Evolutionary conservation across 208 protist species (phyloP).

Genomic region (Porcisia deanei): DNA sequence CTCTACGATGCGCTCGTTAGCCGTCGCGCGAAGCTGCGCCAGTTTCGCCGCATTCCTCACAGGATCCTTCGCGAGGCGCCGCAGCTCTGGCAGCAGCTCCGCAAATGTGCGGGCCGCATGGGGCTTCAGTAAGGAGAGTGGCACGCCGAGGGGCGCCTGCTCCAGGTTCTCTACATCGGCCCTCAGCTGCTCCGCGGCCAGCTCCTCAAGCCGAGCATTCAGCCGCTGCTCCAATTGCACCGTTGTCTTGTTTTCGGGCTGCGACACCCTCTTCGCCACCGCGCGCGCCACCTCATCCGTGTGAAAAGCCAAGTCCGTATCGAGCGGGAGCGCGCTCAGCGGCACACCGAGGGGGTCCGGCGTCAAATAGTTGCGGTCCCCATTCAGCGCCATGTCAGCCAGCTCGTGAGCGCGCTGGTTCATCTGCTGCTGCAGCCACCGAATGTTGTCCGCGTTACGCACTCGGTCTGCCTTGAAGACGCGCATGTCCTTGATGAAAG

Average conservation of each 20-base stretch:
- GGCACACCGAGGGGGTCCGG: constrained; percentile 53
- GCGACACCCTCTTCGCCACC: constrained; percentile 34
- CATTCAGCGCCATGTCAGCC: constrained; percentile 41
- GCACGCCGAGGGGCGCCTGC: constrained; percentile 60
- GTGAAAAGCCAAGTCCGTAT: constrained; percentile 57
- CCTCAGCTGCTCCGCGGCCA: constrained; percentile 51
- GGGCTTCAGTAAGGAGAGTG: constrained; percentile 60
- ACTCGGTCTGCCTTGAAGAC: constrained; percentile 59
- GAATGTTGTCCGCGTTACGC: constrained; percentile 58
- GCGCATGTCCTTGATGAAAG: constrained; percentile 44
- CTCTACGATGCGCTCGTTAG: constrained; percentile 50
- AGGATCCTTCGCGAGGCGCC: constrained; percentile 64
- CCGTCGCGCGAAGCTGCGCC: constrained; percentile 39
- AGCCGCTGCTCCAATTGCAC: constrained; percentile 56
- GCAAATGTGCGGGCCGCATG: constrained; percentile 57
- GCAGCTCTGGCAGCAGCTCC: constrained; percentile 54
- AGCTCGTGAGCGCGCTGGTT: constrained; percentile 57
- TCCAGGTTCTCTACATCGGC: constrained; percentile 62
- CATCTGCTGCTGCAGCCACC: constrained; percentile 44
- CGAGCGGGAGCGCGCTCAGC: constrained; percentile 54
- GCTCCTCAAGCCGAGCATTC: constrained; percentile 49
- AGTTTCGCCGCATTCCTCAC: constrained; percentile 51
- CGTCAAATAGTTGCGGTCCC: constrained; percentile 52
- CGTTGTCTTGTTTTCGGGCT: constrained; percentile 28
- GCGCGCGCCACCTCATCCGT: constrained; percentile 58